phyloP scores from a whole-genome alignment of 2,329 filamentous ascomycete species.

The Thermochaetoides dissita region DNA sequence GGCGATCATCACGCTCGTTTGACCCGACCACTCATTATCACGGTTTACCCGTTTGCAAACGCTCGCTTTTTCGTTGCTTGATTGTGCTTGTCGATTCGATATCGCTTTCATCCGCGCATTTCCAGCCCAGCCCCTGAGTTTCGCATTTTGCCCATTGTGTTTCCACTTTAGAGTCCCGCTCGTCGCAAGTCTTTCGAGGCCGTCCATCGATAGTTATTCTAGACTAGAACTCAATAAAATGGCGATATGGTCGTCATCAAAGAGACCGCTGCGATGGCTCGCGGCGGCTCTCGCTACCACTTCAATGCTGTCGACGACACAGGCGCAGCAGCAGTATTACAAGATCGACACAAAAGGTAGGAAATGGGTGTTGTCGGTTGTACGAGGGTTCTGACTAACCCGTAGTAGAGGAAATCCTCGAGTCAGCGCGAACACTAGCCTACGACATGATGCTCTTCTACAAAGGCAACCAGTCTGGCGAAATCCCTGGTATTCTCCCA shows the following conservation, averaged over 20 bases:
- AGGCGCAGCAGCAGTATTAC: slow-evolving; percentile 10
- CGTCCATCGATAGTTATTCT: neutral
- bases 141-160: too few species aligned
- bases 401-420: slow-evolving; percentile 13
- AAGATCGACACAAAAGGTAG: slow-evolving; percentile 13
- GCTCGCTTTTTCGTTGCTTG: too few species aligned
- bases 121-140: too few species aligned
- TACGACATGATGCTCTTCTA: slow-evolving; percentile 17
- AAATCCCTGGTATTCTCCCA: slow-evolving; percentile 42
- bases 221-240: slow-evolving; percentile 2
- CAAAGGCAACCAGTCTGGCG: slow-evolving; percentile 25
- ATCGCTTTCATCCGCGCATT: neutral
- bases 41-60: too few species aligned
- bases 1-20: slow-evolving; percentile 11
- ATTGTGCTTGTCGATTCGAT: neutral
- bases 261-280: slow-evolving; percentile 9
- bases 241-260: slow-evolving; percentile 3
- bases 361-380: too few species aligned
- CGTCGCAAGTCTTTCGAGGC: neutral
- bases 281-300: slow-evolving; percentile 7
- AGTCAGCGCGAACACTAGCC: slow-evolving; percentile 14
- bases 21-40: slow-evolving; percentile 1
- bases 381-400: slow-evolving; percentile 4
- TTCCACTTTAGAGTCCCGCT: neutral
- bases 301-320: slow-evolving; percentile 8